A percentile compares a stretch with the other conserved stretches of the same genome.
phyloP scores from a whole-genome alignment of 495 filamentous ascomycete species.

The Neurospora intermedia region DNA sequence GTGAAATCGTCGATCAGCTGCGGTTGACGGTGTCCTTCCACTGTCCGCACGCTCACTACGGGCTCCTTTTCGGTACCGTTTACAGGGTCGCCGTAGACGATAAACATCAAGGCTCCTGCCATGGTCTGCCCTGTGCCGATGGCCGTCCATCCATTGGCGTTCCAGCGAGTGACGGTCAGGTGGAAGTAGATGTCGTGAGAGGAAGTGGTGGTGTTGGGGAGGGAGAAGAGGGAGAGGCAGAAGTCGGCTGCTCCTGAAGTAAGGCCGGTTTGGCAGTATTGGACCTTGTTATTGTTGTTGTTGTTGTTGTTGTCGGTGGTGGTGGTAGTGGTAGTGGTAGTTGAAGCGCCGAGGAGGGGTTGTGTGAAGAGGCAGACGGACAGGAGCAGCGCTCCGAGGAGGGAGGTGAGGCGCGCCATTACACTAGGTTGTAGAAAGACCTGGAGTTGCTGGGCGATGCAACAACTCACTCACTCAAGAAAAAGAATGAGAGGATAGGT shows the following conservation, averaged over 20 bases:
- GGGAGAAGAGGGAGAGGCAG: slow-evolving; percentile 12
- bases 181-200: slow-evolving; percentile 14
- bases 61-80: slow-evolving; percentile 4
- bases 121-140: slow-evolving; percentile 19
- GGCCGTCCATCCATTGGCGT: slow-evolving; percentile 18
- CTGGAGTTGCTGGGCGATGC: not conserved
- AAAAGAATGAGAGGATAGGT: not conserved
- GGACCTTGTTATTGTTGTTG: not conserved
- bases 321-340: not conserved
- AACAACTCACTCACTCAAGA: not conserved
- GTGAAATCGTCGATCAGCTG: not conserved
- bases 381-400: not conserved
- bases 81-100: slow-evolving; percentile 21
- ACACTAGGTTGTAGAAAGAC: not conserved
- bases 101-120: slow-evolving; percentile 21
- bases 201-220: slow-evolving; percentile 12
- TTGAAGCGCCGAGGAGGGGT: not conserved
- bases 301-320: not conserved
- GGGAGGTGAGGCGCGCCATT: not conserved
- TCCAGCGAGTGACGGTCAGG: slow-evolving; percentile 10
- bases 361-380: not conserved
- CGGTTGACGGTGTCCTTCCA: slow-evolving; percentile 18
- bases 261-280: slow-evolving; percentile 13
- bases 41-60: slow-evolving; percentile 18
- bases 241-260: slow-evolving; percentile 2